Evolutionary conservation across 805 yeast genomes (phyloP).

Genomic region (Huiozyma sinensis): DNA sequence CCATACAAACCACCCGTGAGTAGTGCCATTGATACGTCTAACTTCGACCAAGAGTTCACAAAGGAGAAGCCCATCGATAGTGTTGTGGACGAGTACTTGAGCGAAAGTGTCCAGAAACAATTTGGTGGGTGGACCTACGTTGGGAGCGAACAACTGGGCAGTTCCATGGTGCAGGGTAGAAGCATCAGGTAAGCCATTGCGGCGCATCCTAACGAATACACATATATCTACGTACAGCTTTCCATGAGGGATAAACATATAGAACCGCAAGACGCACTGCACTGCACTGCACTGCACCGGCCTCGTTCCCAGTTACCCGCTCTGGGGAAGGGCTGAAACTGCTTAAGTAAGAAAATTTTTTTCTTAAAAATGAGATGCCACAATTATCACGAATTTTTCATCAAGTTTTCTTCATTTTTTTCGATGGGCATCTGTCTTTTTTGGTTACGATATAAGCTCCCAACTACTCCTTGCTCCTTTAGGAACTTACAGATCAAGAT

Average conservation of each 20-base stretch:
- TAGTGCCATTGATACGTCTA: constrained; percentile 79
- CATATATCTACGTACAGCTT: neutral
- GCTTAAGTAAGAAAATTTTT: too few relatives aligned
- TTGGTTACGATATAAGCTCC: too few relatives aligned
- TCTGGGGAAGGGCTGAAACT: too few relatives aligned
- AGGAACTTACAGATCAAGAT: too few relatives aligned
- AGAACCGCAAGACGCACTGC: neutral
- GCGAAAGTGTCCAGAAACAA: constrained; percentile 93
- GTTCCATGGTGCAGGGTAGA: constrained; percentile 26
- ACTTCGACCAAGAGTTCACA: constrained; percentile 88
- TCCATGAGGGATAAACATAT: neutral
- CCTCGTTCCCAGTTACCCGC: too few relatives aligned
- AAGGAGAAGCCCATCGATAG: constrained; percentile 89
- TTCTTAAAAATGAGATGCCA: too few relatives aligned
- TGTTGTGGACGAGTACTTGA: constrained; percentile 83
- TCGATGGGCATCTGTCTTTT: too few relatives aligned
- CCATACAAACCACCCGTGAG: constrained; percentile 91
- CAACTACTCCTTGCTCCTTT: too few relatives aligned
- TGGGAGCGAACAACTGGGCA: constrained; percentile 45
- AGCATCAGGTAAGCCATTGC: constrained; percentile 14
- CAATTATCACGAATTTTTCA: too few relatives aligned
- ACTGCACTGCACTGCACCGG: too few relatives aligned
- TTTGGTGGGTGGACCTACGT: constrained; percentile 99
- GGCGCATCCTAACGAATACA: neutral
- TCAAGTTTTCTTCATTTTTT: too few relatives aligned